These are phyloP conservation scores for Wickerhamiella galacta DNA, from an alignment of 805 yeast species.

Conservation along the genomic window DNA sequence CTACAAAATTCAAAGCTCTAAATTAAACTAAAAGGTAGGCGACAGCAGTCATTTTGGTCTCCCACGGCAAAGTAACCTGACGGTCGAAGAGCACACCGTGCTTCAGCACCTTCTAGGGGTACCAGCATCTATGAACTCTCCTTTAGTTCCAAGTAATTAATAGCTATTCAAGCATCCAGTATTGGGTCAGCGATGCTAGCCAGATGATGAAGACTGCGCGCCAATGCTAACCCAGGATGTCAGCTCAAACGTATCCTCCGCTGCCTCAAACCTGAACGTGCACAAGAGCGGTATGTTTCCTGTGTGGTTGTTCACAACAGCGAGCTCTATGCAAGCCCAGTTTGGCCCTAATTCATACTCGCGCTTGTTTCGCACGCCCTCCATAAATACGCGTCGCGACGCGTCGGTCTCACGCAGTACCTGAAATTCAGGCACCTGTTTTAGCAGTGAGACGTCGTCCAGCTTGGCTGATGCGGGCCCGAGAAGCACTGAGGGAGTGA, in stretches of 20 bases:
- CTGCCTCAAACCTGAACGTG: not conserved
- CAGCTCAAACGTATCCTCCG: not conserved
- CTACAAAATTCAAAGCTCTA: too few relatives aligned
- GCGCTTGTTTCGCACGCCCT: conserved; percentile 7
- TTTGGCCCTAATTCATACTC: conserved; percentile 15
- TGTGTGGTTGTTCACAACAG: not conserved
- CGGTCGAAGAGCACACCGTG: too few relatives aligned
- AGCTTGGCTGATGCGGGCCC: conserved; percentile 13
- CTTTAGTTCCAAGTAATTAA: too few relatives aligned
- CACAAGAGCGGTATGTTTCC: not conserved
- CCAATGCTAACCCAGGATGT: not conserved
- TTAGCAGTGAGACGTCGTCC: conserved; percentile 14
- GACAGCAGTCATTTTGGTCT: too few relatives aligned
- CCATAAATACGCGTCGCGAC: conserved; percentile 17
- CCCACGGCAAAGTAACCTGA: too few relatives aligned
- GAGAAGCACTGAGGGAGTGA: conserved; percentile 10
- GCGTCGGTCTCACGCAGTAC: conserved; percentile 16
- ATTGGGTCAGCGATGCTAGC: too few relatives aligned
- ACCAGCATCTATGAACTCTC: too few relatives aligned
- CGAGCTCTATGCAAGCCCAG: conserved; percentile 15
- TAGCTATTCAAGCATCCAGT: too few relatives aligned
- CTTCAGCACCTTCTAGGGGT: too few relatives aligned
- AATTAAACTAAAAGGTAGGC: too few relatives aligned
- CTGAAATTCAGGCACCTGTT: conserved; percentile 14
- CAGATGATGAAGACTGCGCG: too few relatives aligned